phyloP scores from a whole-genome alignment of 257 asterid species.

The Paulownia fortunei region DNA sequence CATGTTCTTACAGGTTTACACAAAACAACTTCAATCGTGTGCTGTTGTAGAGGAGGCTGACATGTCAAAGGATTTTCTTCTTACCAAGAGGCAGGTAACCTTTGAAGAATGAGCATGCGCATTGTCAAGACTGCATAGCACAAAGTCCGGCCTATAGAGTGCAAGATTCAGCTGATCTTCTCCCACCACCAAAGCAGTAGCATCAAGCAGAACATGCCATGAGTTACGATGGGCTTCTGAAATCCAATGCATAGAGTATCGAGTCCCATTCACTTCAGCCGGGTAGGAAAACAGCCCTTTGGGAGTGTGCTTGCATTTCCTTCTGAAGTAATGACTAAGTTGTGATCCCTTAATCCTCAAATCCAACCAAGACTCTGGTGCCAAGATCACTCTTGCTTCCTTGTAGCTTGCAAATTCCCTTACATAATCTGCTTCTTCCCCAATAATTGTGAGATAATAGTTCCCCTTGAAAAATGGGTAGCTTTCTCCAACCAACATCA shows the following conservation, averaged over 20 bases:
- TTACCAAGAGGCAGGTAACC: conserved; percentile 79
- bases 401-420: conserved; percentile 69
- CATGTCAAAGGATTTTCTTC: conserved; percentile 70
- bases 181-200: conserved; percentile 60
- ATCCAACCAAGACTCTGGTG: conserved; percentile 82
- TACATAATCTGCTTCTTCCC: conserved; percentile 57
- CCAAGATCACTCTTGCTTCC: conserved; percentile 69
- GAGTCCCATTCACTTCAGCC: conserved; percentile 54
- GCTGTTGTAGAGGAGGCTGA: conserved; percentile 43
- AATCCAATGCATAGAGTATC: conserved; percentile 86
- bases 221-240: conserved; percentile 85
- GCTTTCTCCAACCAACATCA: conserved; percentile 79
- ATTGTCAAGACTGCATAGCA: conserved; percentile 65
- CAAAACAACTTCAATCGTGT: conserved; percentile 23
- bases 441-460: conserved; percentile 65
- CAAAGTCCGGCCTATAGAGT: conserved; percentile 78
- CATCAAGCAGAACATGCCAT: conserved; percentile 83
- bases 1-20: conserved; percentile 29
- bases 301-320: conserved; percentile 73
- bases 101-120: conserved; percentile 60
- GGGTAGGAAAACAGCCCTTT: conserved; percentile 83
- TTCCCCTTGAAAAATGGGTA: conserved; percentile 83
- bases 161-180: conserved; percentile 68
- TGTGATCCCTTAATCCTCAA: conserved; percentile 92
- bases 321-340: conserved; percentile 78